Percentiles rank a stretch among this genome's conserved stretches.
phyloP scores from a whole-genome alignment of 768 basidiomycete genomes.

The Kwoniella botswanensis region DNA sequence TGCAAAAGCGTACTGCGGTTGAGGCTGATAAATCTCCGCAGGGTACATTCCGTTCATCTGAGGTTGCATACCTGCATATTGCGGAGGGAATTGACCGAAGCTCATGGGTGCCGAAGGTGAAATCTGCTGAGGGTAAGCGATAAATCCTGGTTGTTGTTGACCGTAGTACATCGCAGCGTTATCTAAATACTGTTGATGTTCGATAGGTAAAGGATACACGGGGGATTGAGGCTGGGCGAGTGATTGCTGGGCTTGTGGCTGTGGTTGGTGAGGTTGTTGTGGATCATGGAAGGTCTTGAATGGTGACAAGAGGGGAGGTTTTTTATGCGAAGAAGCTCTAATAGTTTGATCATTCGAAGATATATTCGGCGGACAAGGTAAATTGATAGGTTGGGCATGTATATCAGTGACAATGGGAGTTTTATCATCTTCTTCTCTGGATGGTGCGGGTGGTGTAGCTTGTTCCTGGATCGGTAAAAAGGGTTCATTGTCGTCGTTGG shows the following conservation, averaged over 20 bases:
- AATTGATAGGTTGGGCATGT: conserved; percentile 30
- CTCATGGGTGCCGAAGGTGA: conserved; percentile 15
- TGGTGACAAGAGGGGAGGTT: conserved; percentile 41
- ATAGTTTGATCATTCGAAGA: conserved; percentile 8
- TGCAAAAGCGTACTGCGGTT: conserved; percentile 22
- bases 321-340: conserved; percentile 13
- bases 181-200: conserved; percentile 34
- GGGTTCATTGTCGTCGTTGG: conserved; percentile 12
- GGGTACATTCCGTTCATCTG: conserved; percentile 16
- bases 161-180: conserved; percentile 28
- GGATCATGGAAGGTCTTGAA: conserved; percentile 33
- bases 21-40: conserved; percentile 21
- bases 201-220: conserved; percentile 26
- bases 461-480: conserved; percentile 27
- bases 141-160: conserved; percentile 13
- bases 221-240: conserved; percentile 10
- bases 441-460: conserved; percentile 25
- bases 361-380: conserved; percentile 34
- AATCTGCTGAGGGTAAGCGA: conserved; percentile 8
- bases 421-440: conserved; percentile 34
- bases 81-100: conserved; percentile 24
- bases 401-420: conserved; percentile 40
- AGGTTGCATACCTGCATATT: conserved; percentile 26
- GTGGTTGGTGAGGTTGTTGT: conserved; percentile 9
- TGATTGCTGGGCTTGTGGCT: background rate